Percentiles rank a stretch among this genome's conserved stretches.
phyloP scores from a whole-genome alignment of 768 basidiomycete species.

The Leccinum subtestaceum region DNA sequence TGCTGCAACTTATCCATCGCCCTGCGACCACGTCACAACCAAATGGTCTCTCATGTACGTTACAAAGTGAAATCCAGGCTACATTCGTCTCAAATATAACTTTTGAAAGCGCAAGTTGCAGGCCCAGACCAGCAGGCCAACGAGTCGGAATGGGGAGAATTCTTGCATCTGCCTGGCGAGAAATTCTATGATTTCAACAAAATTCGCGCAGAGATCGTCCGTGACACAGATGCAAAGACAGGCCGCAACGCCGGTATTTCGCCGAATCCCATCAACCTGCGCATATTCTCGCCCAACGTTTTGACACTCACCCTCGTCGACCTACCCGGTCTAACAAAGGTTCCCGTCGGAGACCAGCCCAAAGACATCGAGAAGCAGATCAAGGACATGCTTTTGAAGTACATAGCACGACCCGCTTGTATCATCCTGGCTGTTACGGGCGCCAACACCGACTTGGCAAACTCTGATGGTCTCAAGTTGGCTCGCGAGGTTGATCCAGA shows the following conservation, averaged over 20 bases:
- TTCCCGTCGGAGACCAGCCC: conserved; percentile 95
- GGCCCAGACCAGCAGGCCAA: conserved; percentile 76
- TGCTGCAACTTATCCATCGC: conserved; percentile 92
- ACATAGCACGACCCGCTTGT: conserved; percentile 91
- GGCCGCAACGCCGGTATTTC: conserved; percentile 99
- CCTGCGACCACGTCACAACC: conserved; percentile 47
- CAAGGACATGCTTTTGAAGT: conserved; percentile 93
- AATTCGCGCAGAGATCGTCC: conserved; percentile 93
- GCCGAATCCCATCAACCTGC: conserved; percentile 93
- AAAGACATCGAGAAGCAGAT: conserved; percentile 98
- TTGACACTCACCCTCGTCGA: conserved; percentile 97
- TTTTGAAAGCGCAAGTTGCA: conserved; percentile 32
- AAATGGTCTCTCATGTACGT: conserved; percentile 46
- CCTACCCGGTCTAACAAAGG: conserved; percentile 92
- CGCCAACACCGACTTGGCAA: conserved; percentile 96
- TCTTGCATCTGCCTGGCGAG: conserved; percentile 92
- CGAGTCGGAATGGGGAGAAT: conserved; percentile 97
- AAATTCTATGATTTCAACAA: conserved; percentile 98
- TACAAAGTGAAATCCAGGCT: background rate
- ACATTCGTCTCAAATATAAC: conserved; percentile 1
- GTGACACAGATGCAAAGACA: conserved; percentile 97
- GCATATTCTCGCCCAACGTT: conserved; percentile 96
- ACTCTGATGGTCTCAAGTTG: conserved; percentile 95
- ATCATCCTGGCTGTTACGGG: conserved; percentile 96
- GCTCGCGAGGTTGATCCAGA: conserved; percentile 97